Evolutionary conservation across 495 filamentous ascomycete species (phyloP).

Genomic region (Immersiella caudata): DNA sequence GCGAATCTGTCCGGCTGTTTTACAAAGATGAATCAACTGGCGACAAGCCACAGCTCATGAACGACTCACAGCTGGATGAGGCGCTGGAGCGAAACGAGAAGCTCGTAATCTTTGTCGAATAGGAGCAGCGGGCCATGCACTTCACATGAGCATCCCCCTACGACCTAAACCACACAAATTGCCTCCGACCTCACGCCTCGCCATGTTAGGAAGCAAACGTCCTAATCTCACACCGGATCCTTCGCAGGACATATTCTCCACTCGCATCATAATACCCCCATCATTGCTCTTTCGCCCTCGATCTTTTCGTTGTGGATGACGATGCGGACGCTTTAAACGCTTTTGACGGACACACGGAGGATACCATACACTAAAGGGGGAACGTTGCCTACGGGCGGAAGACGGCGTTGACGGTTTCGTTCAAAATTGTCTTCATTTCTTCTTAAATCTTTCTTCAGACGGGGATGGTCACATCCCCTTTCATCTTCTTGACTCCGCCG

Average conservation of each 20-base stretch:
- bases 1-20: constrained; percentile 71
- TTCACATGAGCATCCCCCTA: not conserved
- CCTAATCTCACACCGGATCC: not conserved
- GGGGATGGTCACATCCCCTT: constrained; percentile 4
- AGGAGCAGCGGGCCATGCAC: not conserved
- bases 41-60: constrained; percentile 70
- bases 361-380: constrained; percentile 9
- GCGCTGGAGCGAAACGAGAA: constrained; percentile 85
- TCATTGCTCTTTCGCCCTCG: constrained; percentile 3
- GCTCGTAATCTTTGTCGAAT: constrained; percentile 75
- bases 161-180: not conserved
- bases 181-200: no score
- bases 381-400: not conserved
- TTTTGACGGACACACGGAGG: not conserved
- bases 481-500: not conserved
- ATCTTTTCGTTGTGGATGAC: not conserved
- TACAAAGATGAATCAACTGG: constrained; percentile 87
- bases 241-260: not conserved
- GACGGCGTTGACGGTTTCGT: constrained; percentile 5
- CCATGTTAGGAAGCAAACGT: not conserved
- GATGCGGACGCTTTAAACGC: not conserved
- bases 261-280: constrained; percentile 7
- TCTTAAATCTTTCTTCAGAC: not conserved
- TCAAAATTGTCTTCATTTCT: constrained; percentile 2
- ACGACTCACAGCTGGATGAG: constrained; percentile 76